Percentiles rank a stretch among this genome's conserved stretches.
phyloP scores from a whole-genome alignment of 2,329 filamentous ascomycete species.

The Didymella pinodella region DNA sequence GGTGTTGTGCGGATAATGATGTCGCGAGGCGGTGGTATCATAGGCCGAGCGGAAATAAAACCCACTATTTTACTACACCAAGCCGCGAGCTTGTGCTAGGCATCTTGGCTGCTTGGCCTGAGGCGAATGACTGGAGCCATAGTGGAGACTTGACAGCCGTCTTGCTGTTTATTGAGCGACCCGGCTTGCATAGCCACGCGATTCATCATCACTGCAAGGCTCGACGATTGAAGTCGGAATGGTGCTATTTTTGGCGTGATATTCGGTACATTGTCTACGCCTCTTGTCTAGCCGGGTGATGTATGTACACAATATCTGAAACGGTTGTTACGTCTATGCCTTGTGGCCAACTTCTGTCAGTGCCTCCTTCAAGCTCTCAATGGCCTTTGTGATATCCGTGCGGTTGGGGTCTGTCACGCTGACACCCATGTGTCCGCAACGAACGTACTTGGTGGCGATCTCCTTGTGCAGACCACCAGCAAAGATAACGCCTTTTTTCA shows the following conservation, averaged over 20 bases:
- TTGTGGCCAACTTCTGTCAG: slow-evolving; percentile 77
- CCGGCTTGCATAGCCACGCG: slow-evolving; percentile 7
- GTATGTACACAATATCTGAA: slow-evolving; percentile 2
- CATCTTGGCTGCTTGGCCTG: slow-evolving; percentile 8
- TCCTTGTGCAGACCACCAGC: slow-evolving; percentile 96
- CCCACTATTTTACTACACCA: slow-evolving; percentile 13
- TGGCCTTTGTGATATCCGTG: slow-evolving; percentile 82
- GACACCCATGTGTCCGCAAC: slow-evolving; percentile 98
- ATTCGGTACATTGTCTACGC: slow-evolving; percentile 2
- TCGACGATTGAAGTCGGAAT: not conserved
- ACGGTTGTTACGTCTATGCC: slow-evolving; percentile 15
- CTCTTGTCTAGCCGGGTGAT: not conserved
- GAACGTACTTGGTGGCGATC: slow-evolving; percentile 90
- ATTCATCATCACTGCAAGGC: not conserved
- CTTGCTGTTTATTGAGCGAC: not conserved
- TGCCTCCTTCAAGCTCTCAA: slow-evolving; percentile 77
- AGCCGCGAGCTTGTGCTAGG: slow-evolving; percentile 5
- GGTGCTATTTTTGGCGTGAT: slow-evolving; percentile 2
- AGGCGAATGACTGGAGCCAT: not conserved
- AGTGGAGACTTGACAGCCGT: not conserved
- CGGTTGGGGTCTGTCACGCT: slow-evolving; percentile 83
- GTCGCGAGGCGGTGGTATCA: slow-evolving; percentile 5
- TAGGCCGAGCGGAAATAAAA: slow-evolving; percentile 19
- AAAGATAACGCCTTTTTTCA: slow-evolving; percentile 90
- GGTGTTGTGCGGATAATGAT: not conserved